Base-by-base conservation (phyloP, 192 early-diverging fungal species). In the Coemansia sp. region DNA sequence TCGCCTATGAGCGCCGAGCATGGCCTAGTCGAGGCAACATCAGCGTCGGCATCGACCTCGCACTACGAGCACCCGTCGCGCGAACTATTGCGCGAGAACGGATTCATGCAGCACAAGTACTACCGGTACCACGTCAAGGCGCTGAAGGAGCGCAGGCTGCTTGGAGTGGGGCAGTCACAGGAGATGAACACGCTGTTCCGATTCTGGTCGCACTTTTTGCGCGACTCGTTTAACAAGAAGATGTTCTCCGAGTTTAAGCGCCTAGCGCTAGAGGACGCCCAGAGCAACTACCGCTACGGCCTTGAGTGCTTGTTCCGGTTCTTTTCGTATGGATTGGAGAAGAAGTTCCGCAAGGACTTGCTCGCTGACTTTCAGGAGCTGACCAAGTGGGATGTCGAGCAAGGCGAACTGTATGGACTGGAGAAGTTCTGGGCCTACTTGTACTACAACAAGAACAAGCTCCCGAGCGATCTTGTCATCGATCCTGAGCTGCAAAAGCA, bases 161-260 rank as follows among this genome's bases (percentile, higher is more conserved):
- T 90, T 17, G 96, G 96, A 19, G 85, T 88, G 19, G 95, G 96
- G n/a, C 90, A 89, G 51, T 93, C 90, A 40, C 94, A 93, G 66
- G 94, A 96, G 74, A 98, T 98, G 96, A 96, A 96, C 87, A 96
- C 96, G 10, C 79, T 98, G 65, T 96, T 90, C 83, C 90, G 94
- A 27, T 98, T 98, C 92, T 98, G 96, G 96, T 94, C 90, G 59
- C 95, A 96, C 84, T 98, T 98, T 78, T 85, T 98, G 77, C 94
- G 94, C 78, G 96, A 98, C 78, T 91, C 92, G 68, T 98, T 94
- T 77, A 96, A 95, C 87, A 88, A 89, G 79, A 88, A 88, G 67
- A 96, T 98, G 94, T 96, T 95, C 76, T 74, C 79, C 51, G 95
- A 98, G 81, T 98, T 98, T 83, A 93, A 93, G 81, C 84, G 88